Evolutionary conservation across 176 grass and related monocot genomes (phyloP), one percentile per base, ranked within the genome.

Genomic region (Eleusine indica): DNA sequence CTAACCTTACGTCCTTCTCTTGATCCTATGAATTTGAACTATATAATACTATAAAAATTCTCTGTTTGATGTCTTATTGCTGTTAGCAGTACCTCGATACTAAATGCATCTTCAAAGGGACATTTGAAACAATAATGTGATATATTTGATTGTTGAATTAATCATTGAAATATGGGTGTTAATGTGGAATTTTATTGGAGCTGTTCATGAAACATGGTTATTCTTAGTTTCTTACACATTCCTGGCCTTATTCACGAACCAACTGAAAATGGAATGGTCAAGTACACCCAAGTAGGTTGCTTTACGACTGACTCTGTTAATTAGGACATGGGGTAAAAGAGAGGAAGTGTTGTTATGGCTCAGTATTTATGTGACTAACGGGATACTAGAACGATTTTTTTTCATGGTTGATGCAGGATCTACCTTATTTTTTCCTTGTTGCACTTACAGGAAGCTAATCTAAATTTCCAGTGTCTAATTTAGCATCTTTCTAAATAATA

Each of bases 41-140:
- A 29, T 13, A 3, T 48, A 64, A 44, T 43, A 53, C 7, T 37
- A 54, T 28, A 60, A 68, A 39, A 67, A 75, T 48, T 76, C 22
- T n/a, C 9, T 21, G 19, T 17, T 48, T 81, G n/a, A 21, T 85
- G 29, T 54, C 42, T 48, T 61, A 1, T 75, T 81, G 30, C 6
- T 70, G 16, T 12, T 25, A 75, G n/a, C 64, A 62, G 40, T 75
- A 22, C 14, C 19, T 72, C 12, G 19, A 57, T 40, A 56, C 7
- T 75, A 67, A 21, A 74, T 88, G n/a, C 42, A 76, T 70, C 64
- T 57, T 66, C 46, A 72, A 72, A 72, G 29, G 19, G 44, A 54
- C 14, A 53, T 10, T 21, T 12, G 3, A 78, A 72, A 79, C 29
- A 79, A 4, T 11, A 61, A 61, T 29, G 51, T 15, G 9, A 79